These are phyloP conservation scores for Fusarium burgessii DNA, from an alignment of 2,329 filamentous ascomycete species.

Conservation along the genomic window DNA sequence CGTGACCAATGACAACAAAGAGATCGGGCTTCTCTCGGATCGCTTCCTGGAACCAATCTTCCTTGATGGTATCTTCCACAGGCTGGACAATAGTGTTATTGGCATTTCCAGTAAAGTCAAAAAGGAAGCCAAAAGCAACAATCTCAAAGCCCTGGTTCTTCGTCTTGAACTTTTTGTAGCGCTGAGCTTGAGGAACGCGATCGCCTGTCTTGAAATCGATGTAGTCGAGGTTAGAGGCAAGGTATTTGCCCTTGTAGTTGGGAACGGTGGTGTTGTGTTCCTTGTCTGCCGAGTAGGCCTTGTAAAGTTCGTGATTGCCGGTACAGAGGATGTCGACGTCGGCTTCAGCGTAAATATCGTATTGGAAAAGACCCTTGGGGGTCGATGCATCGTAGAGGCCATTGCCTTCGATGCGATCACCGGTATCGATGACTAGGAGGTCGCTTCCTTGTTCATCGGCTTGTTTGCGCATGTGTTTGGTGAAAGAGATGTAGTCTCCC, in stretches of 20 bases:
- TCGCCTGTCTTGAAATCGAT: conserved; percentile 78
- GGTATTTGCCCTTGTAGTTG: conserved; percentile 82
- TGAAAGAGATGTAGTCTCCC: conserved; percentile 97
- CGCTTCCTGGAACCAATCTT: conserved; percentile 89
- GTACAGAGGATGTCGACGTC: conserved; percentile 85
- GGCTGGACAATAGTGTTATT: conserved; percentile 89
- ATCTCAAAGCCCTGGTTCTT: conserved; percentile 88
- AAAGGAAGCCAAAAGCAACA: conserved; percentile 92
- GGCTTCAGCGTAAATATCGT: conserved; percentile 87
- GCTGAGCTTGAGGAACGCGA: conserved; percentile 79
- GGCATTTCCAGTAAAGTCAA: conserved; percentile 90
- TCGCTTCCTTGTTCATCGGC: conserved; percentile 85
- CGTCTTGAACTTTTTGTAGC: conserved; percentile 91
- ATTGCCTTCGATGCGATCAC: conserved; percentile 93
- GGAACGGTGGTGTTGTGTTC: conserved; percentile 86
- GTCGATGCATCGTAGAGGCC: conserved; percentile 91
- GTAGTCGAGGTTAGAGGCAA: conserved; percentile 95
- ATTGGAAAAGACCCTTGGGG: conserved; percentile 89
- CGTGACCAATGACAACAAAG: conserved; percentile 88
- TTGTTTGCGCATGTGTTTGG: conserved; percentile 80
- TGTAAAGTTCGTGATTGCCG: conserved; percentile 97
- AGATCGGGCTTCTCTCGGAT: conserved; percentile 88
- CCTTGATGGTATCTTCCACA: conserved; percentile 82
- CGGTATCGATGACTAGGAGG: conserved; percentile 93
- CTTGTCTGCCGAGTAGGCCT: conserved; percentile 78